phyloP scores from a whole-genome alignment of 768 basidiomycete species.

The Podaxis carcinomalis region DNA sequence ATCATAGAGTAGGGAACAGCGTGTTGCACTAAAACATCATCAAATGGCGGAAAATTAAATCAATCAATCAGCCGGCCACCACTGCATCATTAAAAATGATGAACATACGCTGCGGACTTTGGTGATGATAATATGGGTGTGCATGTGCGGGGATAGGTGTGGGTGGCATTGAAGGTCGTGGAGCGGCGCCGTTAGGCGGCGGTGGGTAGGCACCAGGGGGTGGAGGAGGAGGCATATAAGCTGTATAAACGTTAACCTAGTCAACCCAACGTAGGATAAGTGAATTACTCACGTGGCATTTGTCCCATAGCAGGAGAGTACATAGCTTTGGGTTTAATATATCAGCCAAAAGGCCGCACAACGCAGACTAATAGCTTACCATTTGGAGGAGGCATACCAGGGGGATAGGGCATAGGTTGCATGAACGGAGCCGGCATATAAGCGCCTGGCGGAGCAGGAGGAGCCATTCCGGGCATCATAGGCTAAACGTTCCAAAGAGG shows the following conservation, averaged over 20 bases:
- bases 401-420: conserved; percentile 83
- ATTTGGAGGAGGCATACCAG: conserved; percentile 74
- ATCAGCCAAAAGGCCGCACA: conserved; percentile 1
- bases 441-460: conserved; percentile 70
- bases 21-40: conserved; percentile 60
- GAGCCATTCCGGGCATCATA: conserved; percentile 84
- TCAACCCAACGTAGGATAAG: not conserved
- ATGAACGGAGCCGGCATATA: conserved; percentile 81
- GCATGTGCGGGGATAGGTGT: conserved; percentile 86
- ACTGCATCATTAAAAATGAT: conserved; percentile 7
- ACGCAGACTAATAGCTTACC: conserved; percentile 35
- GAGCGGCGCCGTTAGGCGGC: conserved; percentile 73
- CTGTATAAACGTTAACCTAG: conserved; percentile 22
- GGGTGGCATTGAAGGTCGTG: conserved; percentile 87
- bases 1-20: conserved; percentile 89
- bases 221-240: conserved; percentile 74
- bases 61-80: not conserved
- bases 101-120: conserved; percentile 76
- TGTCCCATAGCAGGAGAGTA: conserved; percentile 82
- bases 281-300: conserved; percentile 70
- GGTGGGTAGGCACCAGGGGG: conserved; percentile 75
- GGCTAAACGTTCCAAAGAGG: conserved; percentile 36
- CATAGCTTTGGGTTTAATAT: conserved; percentile 48
- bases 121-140: conserved; percentile 78
- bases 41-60: not conserved